Percentiles rank a stretch among this genome's conserved stretches.
Conservation (phyloP, 2,329 filamentous ascomycete genomes). For the Talaromyces marneffei region DNA sequence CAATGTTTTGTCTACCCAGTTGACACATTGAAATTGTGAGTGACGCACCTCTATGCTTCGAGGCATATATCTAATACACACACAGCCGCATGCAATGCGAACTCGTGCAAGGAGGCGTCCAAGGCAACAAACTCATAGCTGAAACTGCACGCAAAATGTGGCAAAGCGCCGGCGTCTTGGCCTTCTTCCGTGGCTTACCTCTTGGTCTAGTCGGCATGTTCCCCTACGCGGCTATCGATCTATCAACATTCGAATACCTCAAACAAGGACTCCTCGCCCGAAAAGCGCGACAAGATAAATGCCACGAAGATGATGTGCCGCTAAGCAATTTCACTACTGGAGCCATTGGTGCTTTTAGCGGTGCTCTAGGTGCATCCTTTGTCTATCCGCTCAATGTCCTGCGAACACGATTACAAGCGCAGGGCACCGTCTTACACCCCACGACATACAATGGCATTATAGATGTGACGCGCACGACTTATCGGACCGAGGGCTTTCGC, state of each 20-base stretch:
- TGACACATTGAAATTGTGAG: conserved; percentile 61
- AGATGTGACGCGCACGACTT: conserved; percentile 79
- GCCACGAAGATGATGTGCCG: conserved; percentile 75
- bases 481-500: conserved; percentile 72
- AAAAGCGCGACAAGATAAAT: conserved; percentile 62
- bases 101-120: conserved; percentile 77
- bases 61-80: conserved; percentile 9
- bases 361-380: conserved; percentile 83
- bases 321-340: conserved; percentile 80
- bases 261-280: conserved; percentile 68
- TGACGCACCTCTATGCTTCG: not conserved
- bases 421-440: conserved; percentile 87
- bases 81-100: conserved; percentile 81
- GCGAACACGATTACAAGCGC: conserved; percentile 84
- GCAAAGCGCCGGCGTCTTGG: conserved; percentile 63
- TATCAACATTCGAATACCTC: conserved; percentile 89
- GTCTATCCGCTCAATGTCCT: conserved; percentile 95
- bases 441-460: conserved; percentile 84
- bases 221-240: conserved; percentile 92
- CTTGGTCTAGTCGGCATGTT: conserved; percentile 97
- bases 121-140: conserved; percentile 73
- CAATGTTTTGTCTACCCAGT: conserved; percentile 96
- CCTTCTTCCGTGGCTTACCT: conserved; percentile 86
- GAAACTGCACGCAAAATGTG: conserved; percentile 85
- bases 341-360: conserved; percentile 82